Evolutionary conservation across 768 basidiomycete species (phyloP).

Genomic region (Boletus reticuloceps): DNA sequence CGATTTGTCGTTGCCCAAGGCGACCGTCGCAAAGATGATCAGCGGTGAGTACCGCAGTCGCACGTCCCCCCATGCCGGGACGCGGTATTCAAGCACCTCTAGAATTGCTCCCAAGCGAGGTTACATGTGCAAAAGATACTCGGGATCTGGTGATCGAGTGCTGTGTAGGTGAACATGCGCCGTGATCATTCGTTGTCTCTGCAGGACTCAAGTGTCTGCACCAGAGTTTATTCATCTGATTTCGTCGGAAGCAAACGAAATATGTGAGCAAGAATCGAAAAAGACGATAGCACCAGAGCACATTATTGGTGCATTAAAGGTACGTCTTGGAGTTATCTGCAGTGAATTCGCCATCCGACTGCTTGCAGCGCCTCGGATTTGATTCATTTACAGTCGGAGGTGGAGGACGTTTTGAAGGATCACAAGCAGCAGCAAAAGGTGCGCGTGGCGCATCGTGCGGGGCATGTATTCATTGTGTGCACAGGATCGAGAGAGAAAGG

Average conservation of each 20-base stretch:
- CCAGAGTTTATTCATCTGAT: slow-evolving; percentile 97
- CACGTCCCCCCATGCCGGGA: neutral
- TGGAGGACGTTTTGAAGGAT: slow-evolving; percentile 90
- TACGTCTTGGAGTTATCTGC: slow-evolving; percentile 29
- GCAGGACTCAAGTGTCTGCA: slow-evolving; percentile 12
- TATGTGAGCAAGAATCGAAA: slow-evolving; percentile 96
- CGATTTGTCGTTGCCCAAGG: slow-evolving; percentile 92
- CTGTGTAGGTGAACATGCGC: slow-evolving; percentile 86
- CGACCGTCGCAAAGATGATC: slow-evolving; percentile 97
- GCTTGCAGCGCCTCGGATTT: slow-evolving; percentile 80
- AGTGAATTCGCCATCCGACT: slow-evolving; percentile 2
- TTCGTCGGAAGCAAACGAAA: slow-evolving; percentile 96
- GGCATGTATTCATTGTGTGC: slow-evolving; percentile 4
- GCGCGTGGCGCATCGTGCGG: slow-evolving; percentile 15
- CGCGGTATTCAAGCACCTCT: slow-evolving; percentile 12
- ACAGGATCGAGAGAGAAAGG: slow-evolving; percentile 90
- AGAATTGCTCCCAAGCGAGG: slow-evolving; percentile 89
- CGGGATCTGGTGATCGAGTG: slow-evolving; percentile 97
- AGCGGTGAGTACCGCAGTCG: slow-evolving; percentile 50
- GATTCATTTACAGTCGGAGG: slow-evolving; percentile 87
- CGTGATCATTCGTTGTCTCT: slow-evolving; percentile 1
- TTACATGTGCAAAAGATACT: slow-evolving; percentile 92
- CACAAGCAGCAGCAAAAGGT: slow-evolving; percentile 97
- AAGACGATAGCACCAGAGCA: slow-evolving; percentile 99
- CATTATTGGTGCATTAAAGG: slow-evolving; percentile 88